Evolutionary conservation across 768 basidiomycete genomes (phyloP), one percentile per base, ranked within the genome.

Genomic region (Strobilomyces echinocephalus): DNA sequence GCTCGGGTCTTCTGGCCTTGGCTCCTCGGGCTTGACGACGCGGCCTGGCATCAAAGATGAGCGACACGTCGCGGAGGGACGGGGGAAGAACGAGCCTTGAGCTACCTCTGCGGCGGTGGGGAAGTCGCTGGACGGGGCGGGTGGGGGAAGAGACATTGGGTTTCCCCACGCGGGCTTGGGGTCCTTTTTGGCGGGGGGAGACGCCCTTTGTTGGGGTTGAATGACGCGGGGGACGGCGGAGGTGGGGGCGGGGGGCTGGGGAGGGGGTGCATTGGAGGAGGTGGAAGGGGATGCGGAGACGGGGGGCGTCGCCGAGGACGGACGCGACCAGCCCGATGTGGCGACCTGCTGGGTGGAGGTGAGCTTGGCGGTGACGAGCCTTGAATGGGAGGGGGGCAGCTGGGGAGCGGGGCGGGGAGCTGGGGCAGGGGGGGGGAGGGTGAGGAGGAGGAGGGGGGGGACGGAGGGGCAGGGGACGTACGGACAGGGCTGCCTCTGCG

Each of bases 61-160:
- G 24, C 24, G 24, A 24, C 24, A 24, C 24, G 24, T 4, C 24
- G 24, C 2, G 24, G 24, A 24, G 24, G 24, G 24, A 24, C 24
- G 18, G 35, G 45, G 42, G 50, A 50, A 49, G 34, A 20, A 74
- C 81, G 61, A 60, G 87, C 91, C 87, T 74, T 87, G 85, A 8
- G 91, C 91, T 41, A 93, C 92, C 74, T 99, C 97, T 35, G 91
- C 92, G 43, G 95, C 94, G 6, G 97, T 99, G 8, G 97, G 97
- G 66, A 99, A 99, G 58, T 98, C 95, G 52, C 74, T 79, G 36
- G 74, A 70, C 41, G 72, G 70, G 21, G 73, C 69, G 46, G 72
- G 53, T 50, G 51, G 35, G 34, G 60, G 55, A 11, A 65, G 60
- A 14, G 74, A 67, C 61, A 76, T 81, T 55, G 85, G 64, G 67